Percentiles rank a stretch among this genome's conserved stretches.
These are phyloP conservation scores for Alternaria viburni DNA, from an alignment of 2,329 filamentous ascomycete genomes.

Conservation along the genomic window DNA sequence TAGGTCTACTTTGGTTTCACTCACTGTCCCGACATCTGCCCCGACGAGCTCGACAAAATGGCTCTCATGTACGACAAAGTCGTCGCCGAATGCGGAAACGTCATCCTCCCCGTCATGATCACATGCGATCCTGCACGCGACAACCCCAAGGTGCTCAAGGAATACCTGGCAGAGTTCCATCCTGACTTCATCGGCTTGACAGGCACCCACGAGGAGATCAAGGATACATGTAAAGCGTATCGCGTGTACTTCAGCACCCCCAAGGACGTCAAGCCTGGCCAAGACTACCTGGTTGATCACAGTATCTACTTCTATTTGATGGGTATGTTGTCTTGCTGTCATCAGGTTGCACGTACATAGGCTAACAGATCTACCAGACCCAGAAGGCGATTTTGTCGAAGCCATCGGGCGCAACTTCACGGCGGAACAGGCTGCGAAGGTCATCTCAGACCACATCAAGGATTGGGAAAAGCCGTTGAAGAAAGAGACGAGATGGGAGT, in stretches of 20 bases:
- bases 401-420: constrained; percentile 94
- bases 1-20: constrained; percentile 98
- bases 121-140: constrained; percentile 95
- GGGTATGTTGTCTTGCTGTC: constrained; percentile 59
- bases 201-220: constrained; percentile 91
- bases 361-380: constrained; percentile 65
- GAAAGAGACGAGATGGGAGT: constrained; percentile 46
- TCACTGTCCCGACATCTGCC: constrained; percentile 98
- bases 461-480: constrained; percentile 71
- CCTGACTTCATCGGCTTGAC: constrained; percentile 84
- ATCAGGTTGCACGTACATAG: neutral
- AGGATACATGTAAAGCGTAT: constrained; percentile 93
- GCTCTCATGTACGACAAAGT: constrained; percentile 86
- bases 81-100: constrained; percentile 54
- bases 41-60: constrained; percentile 99
- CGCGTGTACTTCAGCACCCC: constrained; percentile 97
- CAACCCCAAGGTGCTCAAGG: constrained; percentile 80
- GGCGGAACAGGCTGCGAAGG: constrained; percentile 79
- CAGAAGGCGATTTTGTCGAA: constrained; percentile 97
- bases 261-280: constrained; percentile 82
- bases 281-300: constrained; percentile 98
- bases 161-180: constrained; percentile 92
- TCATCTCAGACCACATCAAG: constrained; percentile 86
- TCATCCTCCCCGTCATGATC: constrained; percentile 83
- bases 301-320: constrained; percentile 99